phyloP scores from a whole-genome alignment of 108 stramenopile genomes.

The Cylindrotheca closterium region DNA sequence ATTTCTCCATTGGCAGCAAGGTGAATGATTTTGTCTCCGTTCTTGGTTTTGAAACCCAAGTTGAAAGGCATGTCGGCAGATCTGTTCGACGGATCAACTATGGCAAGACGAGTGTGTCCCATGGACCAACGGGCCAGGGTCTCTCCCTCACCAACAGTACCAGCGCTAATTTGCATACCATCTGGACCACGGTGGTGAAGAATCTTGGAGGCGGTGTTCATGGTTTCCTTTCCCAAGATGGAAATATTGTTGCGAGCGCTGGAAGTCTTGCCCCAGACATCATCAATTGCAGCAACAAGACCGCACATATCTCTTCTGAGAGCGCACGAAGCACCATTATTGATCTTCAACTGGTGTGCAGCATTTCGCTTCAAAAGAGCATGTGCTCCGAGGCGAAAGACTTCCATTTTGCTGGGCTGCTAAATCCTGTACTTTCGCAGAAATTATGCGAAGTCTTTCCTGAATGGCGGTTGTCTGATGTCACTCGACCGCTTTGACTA shows the following conservation, averaged over 20 bases:
- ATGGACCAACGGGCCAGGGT: conserved; percentile 36
- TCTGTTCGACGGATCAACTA: conserved; percentile 61
- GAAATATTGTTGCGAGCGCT: conserved; percentile 21
- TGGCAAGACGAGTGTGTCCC: conserved; percentile 71
- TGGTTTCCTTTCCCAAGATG: conserved; percentile 33
- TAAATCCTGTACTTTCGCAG: no score
- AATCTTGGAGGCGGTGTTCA: conserved; percentile 36
- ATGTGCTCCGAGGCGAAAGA: no score
- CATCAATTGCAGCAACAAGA: conserved; percentile 56
- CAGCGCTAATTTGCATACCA: conserved; percentile 38
- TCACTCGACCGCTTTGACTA: no score
- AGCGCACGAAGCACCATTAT: neutral
- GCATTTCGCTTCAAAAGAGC: no score
- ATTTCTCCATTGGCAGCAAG: conserved; percentile 80
- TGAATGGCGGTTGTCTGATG: no score
- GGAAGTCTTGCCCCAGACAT: conserved; percentile 37
- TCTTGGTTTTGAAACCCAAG: conserved; percentile 33
- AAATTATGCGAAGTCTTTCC: no score
- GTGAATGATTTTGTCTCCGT: conserved; percentile 34
- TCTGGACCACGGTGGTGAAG: conserved; percentile 62
- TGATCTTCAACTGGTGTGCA: no score
- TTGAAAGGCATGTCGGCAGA: conserved; percentile 70
- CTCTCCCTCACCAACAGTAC: conserved; percentile 28
- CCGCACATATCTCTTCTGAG: conserved; percentile 37
- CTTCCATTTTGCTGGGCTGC: no score